Evolutionary conservation across 257 asterid genomes (phyloP).

Genomic region (Scutellaria baicalensis): DNA sequence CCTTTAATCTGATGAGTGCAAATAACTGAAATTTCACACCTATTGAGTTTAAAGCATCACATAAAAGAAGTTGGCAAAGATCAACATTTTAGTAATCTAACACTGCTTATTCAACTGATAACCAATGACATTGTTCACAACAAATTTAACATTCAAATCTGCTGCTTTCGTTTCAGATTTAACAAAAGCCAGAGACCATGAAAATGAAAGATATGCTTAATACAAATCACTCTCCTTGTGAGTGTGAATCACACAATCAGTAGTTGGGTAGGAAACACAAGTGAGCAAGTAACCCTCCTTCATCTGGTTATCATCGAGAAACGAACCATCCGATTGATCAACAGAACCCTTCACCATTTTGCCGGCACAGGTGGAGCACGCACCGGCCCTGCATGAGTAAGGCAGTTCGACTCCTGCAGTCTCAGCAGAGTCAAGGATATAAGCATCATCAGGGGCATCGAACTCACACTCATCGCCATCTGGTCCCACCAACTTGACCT

Average conservation of each 20-base stretch:
- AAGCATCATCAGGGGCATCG: constrained; percentile 53
- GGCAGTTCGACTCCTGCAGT: constrained; percentile 64
- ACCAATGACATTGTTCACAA: not conserved
- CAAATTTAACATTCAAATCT: constrained; percentile 8
- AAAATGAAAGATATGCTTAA: constrained; percentile 13
- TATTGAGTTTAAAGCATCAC: too few relatives aligned
- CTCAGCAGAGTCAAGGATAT: constrained; percentile 77
- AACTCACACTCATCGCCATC: constrained; percentile 52
- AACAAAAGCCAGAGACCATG: constrained; percentile 1
- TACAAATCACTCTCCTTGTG: constrained; percentile 71
- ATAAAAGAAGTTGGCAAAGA: too few relatives aligned
- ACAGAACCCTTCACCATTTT: constrained; percentile 45
- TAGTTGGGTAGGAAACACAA: constrained; percentile 64
- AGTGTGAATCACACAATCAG: constrained; percentile 70
- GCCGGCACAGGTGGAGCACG: constrained; percentile 91
- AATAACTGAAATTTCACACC: too few relatives aligned
- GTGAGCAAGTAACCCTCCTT: constrained; percentile 53
- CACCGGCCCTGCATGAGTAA: constrained; percentile 84
- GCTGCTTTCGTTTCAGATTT: not conserved
- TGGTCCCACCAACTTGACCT: constrained; percentile 52
- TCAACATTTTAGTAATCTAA: not conserved
- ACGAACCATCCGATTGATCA: constrained; percentile 71
- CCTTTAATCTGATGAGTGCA: too few relatives aligned
- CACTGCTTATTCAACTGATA: not conserved
- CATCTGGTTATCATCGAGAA: constrained; percentile 54